phyloP scores from a whole-genome alignment of 2,329 filamentous ascomycete species.

The Colletotrichum australisinense region DNA sequence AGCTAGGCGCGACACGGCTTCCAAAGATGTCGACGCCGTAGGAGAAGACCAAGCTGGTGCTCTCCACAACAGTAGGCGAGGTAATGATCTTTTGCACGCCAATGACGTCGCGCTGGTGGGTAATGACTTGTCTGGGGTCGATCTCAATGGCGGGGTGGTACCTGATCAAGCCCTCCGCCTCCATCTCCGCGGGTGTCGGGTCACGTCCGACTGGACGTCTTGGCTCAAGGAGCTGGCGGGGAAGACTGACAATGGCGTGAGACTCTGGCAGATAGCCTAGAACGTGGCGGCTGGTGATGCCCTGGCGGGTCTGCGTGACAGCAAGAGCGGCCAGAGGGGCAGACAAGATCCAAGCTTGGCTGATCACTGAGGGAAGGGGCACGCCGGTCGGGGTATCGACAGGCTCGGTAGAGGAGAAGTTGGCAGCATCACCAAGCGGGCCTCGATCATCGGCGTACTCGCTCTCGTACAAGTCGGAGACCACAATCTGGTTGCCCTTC shows the following conservation, averaged over 20 bases:
- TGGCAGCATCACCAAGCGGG: conserved; percentile 74
- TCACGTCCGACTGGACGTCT: conserved; percentile 88
- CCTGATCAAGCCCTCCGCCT: conserved; percentile 80
- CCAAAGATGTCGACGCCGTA: conserved; percentile 92
- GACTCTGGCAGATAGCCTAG: conserved; percentile 81
- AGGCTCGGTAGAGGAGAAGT: conserved; percentile 82
- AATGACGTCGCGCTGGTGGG: conserved; percentile 84
- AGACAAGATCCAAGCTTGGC: conserved; percentile 84
- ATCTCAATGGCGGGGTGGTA: conserved; percentile 85
- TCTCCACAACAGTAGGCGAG: conserved; percentile 85
- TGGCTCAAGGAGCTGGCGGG: conserved; percentile 83
- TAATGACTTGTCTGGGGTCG: conserved; percentile 83
- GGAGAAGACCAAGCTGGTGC: conserved; percentile 89
- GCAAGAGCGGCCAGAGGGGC: conserved; percentile 83
- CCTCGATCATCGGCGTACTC: conserved; percentile 86
- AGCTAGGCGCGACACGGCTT: conserved; percentile 86
- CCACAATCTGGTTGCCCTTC: conserved; percentile 86
- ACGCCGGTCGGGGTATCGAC: conserved; percentile 65
- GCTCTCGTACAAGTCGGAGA: conserved; percentile 93
- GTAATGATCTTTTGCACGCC: conserved; percentile 81
- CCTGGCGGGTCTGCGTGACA: conserved; percentile 90
- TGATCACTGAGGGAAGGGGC: conserved; percentile 78
- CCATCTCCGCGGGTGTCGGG: conserved; percentile 79
- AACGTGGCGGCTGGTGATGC: conserved; percentile 86
- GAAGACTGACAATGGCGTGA: conserved; percentile 82